Evolutionary conservation across 768 basidiomycete species (phyloP), one percentile per base, ranked within the genome.

Genomic region (Russula earlei): DNA sequence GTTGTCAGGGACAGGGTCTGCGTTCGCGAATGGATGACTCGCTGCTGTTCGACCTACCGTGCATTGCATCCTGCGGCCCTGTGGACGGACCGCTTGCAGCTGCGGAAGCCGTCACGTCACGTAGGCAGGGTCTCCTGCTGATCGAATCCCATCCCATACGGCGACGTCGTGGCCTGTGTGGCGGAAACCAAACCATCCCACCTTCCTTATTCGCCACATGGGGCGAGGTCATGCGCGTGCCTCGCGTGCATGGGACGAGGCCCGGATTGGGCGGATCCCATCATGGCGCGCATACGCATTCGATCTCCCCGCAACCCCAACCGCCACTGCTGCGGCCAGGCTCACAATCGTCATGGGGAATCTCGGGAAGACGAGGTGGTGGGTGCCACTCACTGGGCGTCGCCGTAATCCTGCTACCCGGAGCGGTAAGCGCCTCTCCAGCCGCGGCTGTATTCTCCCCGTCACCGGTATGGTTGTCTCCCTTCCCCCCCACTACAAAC

Each of bases 391-490:
- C 19, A n/a, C 10, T 29, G n/a, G 45, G 6, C 19, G 42, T 36
- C 43, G 31, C 46, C 56, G 56, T 47, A 49, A 44, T 34, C 34
- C 20, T 43, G 29, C 34, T 54, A 40, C 34, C 52, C 8, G 15
- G 47, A 22, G 37, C 4, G 46, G 46, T 7, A 48, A 31, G 36
- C 34, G n/a, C 25, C 31, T 46, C 12, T 14, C 38, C 40, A 37
- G 11, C 11, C 29, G 29, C 36, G 37, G 12, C 10, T 19, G 25
- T 38, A 42, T 20, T n/a, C 37, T 34, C 25, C 22, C 52, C 40
- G 25, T 20, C 15, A n/a, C n/a, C n/a, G n/a, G n/a, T n/a, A n/a
- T n/a, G n/a, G n/a, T n/a, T n/a, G n/a, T n/a, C n/a, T n/a, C n/a
- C n/a, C n/a, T n/a, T n/a, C n/a, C n/a, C n/a, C n/a, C n/a, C n/a